Evolutionary conservation across 495 filamentous ascomycete genomes (phyloP), one percentile per base, ranked within the genome.

Genomic region (Penicillium soppii): DNA sequence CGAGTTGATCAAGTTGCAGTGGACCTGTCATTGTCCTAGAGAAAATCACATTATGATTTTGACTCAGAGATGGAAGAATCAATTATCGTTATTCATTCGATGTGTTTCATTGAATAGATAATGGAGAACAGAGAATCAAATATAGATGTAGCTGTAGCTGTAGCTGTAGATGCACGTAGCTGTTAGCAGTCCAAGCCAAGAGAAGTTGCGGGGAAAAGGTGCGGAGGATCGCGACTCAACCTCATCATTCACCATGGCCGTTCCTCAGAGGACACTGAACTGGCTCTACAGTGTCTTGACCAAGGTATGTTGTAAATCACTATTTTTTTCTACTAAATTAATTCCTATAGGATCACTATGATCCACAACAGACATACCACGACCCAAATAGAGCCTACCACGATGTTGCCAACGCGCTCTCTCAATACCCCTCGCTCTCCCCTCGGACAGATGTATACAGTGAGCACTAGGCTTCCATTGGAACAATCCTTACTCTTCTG

Each of bases 361-460:
- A 97, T 72, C 82, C 91, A 30, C 88, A 88, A 58, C 89, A 91
- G 47, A 96, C 91, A 21, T 97, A 98, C 63, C 85, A 83, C 56
- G 90, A 97, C 73, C 84, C 90, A 40, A 91, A 91, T 61, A 89
- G 91, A 25, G 90, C 92, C 47, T 97, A 97, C 73, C 86, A 87
- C 65, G 92, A 97, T 67, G 85, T 95, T 56, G 91, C 86, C 57
- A 85, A 87, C 64, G 82, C 83, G 23, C 82, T 98, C 20, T 82
- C 88, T 7, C 81, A 90, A 50, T 90, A 92, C 62, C 87, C 91
- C 9, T 88, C 89, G 7, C 79, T 98, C 22, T 86, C 86, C 2
- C 90, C 92, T n/a, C 82, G 89, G 53, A 98, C 95, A 32, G 90
- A 96, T 65, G 94, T 97, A 43, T 95, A 97, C 71, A 97, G 92